Evolutionary conservation across 2,329 filamentous ascomycete genomes (phyloP).

Genomic region (Plectosphaerella cucumerina): DNA sequence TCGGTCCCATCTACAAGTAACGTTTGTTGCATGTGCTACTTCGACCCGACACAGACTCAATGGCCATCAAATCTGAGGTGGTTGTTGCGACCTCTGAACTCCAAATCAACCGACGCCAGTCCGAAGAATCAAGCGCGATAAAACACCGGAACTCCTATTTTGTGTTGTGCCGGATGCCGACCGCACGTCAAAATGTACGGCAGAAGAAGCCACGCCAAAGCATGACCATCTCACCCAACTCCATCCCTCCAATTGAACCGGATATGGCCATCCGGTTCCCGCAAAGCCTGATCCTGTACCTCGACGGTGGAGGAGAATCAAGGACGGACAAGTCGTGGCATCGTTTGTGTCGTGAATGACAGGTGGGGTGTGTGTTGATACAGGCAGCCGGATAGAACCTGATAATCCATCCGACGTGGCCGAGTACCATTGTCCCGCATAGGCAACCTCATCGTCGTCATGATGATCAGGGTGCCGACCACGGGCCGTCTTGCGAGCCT

Average conservation of each 20-base stretch:
- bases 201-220: background rate
- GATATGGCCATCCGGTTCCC: background rate
- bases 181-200: background rate
- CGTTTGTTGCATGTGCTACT: slow-evolving; percentile 12
- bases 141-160: slow-evolving; percentile 30
- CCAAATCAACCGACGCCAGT: background rate
- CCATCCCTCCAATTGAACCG: background rate
- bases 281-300: background rate
- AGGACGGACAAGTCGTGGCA: background rate
- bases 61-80: no score
- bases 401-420: no score
- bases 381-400: background rate
- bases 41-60: background rate
- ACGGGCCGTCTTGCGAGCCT: background rate
- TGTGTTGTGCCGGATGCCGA: slow-evolving; percentile 26
- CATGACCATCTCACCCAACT: background rate
- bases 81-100: background rate
- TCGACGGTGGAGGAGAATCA: background rate
- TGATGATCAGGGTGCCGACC: background rate
- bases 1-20: slow-evolving; percentile 7
- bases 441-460: no score
- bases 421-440: no score
- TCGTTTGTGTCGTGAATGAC: background rate
- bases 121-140: slow-evolving; percentile 3
- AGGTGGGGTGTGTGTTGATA: background rate